phyloP scores from a whole-genome alignment of 1,139 yeast species.

The Magnusiomyces suaveolens region DNA sequence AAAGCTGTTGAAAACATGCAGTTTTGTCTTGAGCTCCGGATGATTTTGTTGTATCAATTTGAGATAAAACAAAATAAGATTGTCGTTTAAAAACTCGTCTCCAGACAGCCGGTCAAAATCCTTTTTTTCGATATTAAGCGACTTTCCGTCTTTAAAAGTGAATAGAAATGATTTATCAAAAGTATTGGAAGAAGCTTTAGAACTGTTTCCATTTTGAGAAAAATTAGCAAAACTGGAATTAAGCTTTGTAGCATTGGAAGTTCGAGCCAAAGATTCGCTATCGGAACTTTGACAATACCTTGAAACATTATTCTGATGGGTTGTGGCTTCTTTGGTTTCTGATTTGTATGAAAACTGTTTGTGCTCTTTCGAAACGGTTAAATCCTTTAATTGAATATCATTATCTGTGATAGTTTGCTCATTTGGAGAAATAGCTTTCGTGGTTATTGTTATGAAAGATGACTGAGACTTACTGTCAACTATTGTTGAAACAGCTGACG shows the following conservation, averaged over 20 bases:
- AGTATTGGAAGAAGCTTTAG: constrained; percentile 19
- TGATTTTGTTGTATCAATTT: constrained; percentile 19
- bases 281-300: neutral
- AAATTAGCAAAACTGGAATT: neutral
- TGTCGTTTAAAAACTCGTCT: constrained; percentile 33
- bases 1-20: constrained; percentile 71
- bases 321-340: neutral
- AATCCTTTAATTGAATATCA: too few relatives aligned
- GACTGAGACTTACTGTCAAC: neutral
- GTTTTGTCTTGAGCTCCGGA: constrained; percentile 26
- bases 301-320: neutral
- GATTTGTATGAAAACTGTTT: too few relatives aligned
- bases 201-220: neutral
- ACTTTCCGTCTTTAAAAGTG: constrained; percentile 27
- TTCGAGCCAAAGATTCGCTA: neutral
- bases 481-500: neutral
- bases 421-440: neutral
- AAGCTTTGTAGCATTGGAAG: too few relatives aligned
- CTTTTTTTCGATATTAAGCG: constrained; percentile 27
- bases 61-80: constrained; percentile 35
- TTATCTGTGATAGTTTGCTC: neutral
- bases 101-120: constrained; percentile 30
- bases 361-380: too few relatives aligned
- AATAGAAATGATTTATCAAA: constrained; percentile 15
- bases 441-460: neutral